Evolutionary conservation across 1,284 basidiomycete genomes (phyloP).

Genomic region (Porodaedalea pini): DNA sequence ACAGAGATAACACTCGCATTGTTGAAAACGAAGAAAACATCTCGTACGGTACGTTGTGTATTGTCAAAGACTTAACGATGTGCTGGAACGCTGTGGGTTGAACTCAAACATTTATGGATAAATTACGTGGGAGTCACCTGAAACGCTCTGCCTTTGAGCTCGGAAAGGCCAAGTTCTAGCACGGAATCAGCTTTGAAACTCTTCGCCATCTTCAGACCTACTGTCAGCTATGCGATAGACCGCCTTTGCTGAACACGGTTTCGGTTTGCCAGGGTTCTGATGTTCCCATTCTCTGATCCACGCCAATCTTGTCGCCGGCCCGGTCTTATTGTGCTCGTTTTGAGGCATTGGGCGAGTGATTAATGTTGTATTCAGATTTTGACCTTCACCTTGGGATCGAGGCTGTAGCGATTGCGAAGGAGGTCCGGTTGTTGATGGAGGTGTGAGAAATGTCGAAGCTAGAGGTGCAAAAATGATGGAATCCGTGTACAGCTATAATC

Average conservation of each 20-base stretch:
- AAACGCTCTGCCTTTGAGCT: conserved; percentile 67
- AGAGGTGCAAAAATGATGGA: conserved; percentile 81
- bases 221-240: conserved; percentile 85
- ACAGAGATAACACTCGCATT: conserved; percentile 31
- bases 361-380: conserved; percentile 30
- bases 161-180: conserved; percentile 62
- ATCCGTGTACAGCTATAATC: conserved; percentile 79
- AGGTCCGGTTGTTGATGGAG: conserved; percentile 24
- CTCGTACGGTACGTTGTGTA: conserved; percentile 82
- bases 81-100: conserved; percentile 42
- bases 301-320: conserved; percentile 46
- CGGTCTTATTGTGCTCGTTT: conserved; percentile 23
- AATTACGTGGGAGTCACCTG: conserved; percentile 36
- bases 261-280: conserved; percentile 56
- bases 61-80: conserved; percentile 70
- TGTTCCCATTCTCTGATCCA: conserved; percentile 67
- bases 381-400: conserved; percentile 34
- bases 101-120: not conserved
- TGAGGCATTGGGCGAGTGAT: conserved; percentile 13
- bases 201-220: conserved; percentile 34
- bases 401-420: conserved; percentile 31
- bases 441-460: conserved; percentile 57
- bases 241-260: conserved; percentile 85
- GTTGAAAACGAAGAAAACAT: conserved; percentile 83
- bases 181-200: not conserved